phyloP scores from a whole-genome alignment of 1,139 yeast genomes.

The Kodamaea alishanica region DNA sequence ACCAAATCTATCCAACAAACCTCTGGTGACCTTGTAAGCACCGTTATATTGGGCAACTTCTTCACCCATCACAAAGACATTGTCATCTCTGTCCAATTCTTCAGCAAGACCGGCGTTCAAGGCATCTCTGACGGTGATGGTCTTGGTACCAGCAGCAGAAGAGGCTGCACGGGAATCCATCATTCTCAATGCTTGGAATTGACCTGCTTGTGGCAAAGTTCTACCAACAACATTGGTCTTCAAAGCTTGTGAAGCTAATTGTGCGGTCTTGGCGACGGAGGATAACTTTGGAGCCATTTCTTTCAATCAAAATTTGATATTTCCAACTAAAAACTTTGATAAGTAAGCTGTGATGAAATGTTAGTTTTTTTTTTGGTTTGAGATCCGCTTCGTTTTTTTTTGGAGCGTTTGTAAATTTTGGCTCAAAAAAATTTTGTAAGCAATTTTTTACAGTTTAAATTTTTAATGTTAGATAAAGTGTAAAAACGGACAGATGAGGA shows the following conservation, averaged over 20 bases:
- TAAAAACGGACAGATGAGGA: constrained; percentile 17
- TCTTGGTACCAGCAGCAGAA: constrained; percentile 50
- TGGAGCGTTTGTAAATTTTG: neutral
- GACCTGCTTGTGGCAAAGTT: constrained; percentile 27
- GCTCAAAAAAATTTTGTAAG: neutral
- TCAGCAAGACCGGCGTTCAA: constrained; percentile 93
- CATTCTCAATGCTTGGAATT: constrained; percentile 39
- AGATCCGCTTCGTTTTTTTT: neutral
- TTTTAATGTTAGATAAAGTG: neutral
- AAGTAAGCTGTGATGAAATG: constrained; percentile 3
- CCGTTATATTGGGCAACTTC: constrained; percentile 99
- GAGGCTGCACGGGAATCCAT: constrained; percentile 41
- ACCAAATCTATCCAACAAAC: constrained; percentile 93
- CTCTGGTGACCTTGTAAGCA: constrained; percentile 96
- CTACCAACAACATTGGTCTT: constrained; percentile 22
- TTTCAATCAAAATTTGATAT: constrained; percentile 3
- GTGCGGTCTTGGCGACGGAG: constrained; percentile 47
- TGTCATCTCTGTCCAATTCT: constrained; percentile 94
- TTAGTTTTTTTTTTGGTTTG: constrained; percentile 1
- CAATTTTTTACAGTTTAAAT: neutral
- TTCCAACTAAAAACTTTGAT: neutral
- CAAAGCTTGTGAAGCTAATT: constrained; percentile 41
- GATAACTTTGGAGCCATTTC: constrained; percentile 32
- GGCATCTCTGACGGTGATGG: constrained; percentile 95
- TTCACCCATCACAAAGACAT: constrained; percentile 95